Evolutionary conservation across 202 grass and related monocot species (phyloP), one percentile per base, ranked within the genome.

Genomic region (Sporobolus alterniflorus): DNA sequence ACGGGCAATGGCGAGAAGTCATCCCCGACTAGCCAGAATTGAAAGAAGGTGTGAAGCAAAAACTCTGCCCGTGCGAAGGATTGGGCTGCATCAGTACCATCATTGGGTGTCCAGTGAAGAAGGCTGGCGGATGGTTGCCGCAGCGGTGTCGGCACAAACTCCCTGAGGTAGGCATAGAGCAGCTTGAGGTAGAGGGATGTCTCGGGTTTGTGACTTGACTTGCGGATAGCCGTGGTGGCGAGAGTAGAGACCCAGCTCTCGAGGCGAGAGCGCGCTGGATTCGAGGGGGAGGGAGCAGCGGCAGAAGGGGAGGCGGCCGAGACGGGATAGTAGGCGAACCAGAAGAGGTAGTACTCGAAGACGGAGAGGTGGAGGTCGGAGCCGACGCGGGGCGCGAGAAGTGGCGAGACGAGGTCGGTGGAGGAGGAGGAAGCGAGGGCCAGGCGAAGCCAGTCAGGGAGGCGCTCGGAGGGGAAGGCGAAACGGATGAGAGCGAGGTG

Each of bases 331-430:
- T 94, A 97, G 1, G 91, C 91, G 77, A 94, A 97, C 94, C 94
- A 97, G 77, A 97, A 97, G 78, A 97, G 84, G 83, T 82, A 94
- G 73, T 97, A 97, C 75, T 97, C 89, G 48, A 92, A 88, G 63
- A 91, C 82, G 78, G 89, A 91, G 64, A 97, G 89, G 66, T 94
- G 91, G 51, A 97, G 69, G n/a, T 90, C 84, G 78, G 84, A 40
- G 77, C 79, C 88, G 43, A 97, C 80, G 52, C 91, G 82, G 21
- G 71, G 40, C 13, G 60, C 71, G 69, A 93, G 85, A 26, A 97
- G 82, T 40, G 86, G 86, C 56, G 89, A 94, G 26, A 82, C 15
- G 66, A 74, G 80, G 47, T 42, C 50, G 48, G 75, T 15, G 52
- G 71, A 52, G 61, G 24, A 20, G 33, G 80, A 15, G 18, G 77